Evolutionary conservation across 2,329 filamentous ascomycete genomes (phyloP), one percentile per base, ranked within the genome.

Genomic region (Ilyonectria destructans): DNA sequence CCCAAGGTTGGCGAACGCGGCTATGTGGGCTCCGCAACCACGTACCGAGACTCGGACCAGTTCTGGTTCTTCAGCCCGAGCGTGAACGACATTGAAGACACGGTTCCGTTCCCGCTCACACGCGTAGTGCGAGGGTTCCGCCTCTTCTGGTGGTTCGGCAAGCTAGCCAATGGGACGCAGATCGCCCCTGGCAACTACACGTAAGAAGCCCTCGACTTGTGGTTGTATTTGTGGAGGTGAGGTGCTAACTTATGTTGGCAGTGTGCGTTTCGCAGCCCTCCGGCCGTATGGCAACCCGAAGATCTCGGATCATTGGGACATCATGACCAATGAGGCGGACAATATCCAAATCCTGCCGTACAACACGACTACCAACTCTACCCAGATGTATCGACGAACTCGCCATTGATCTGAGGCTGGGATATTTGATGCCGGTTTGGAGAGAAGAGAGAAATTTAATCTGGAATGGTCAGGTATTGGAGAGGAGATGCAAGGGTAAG

Each of bases 21-120:
- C n/a, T 86, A 80, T 60, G 71, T 86, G 55, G 84, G 85, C 21
- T 81, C 83, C 1, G 82, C 82, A 4, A 82, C 82, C 6, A 81
- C 78, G 19, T 82, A 82, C 79, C 75, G 78, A 52, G 74, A 79
- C 58, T 71, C 82, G 17, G 77, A 74, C 55, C 58, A 73, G 35
- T 76, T 76, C 54, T 71, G 74, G 69, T 80, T 77, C 70, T 84
- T 81, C 52, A 78, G 81, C n/a, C 80, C 81, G 1, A 70, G 65
- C 0, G 65, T 75, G 6, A 79, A 82, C 60, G 77, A 82, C 68
- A 80, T 80, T n/a, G 76, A 80, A 17, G 80, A 83, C 59, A 81
- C 81, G 1, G 70, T 80, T 12, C 62, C 82, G 1, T 83, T 85
- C 62, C 83, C 83, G 0, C 64, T 82, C 15, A 76, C 69, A 17